Evolutionary conservation across 2,329 filamentous ascomycete species (phyloP), one percentile per base, ranked within the genome.

Genomic region (Colletotrichum plurivorum): DNA sequence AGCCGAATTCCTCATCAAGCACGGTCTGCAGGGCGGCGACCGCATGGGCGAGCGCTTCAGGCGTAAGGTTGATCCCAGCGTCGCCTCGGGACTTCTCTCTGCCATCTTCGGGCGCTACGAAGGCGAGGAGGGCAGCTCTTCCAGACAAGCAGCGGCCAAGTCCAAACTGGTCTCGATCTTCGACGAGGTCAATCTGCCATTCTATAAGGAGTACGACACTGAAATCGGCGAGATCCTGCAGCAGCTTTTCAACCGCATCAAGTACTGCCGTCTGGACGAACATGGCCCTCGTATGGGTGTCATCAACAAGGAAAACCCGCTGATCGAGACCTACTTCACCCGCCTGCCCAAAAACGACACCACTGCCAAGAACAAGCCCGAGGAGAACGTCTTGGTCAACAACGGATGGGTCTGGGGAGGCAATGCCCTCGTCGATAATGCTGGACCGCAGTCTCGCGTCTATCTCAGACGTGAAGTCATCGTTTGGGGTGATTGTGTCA

Each of bases 371-470:
- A 92, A 97, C 76, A 90, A 90, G 66, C 86, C 90, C 1, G 91
- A 92, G 66, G 92, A 94, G 51, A 86, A 97, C 53, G 93, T 94
- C 2, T 83, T 99, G 59, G 95, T 92, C 48, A 98, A 98, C 81
- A 99, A 99, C 77, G 96, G 96, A 51, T 99, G 96, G 96, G 95
- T 99, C 9, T 99, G 96, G 96, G 95, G 94, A 67, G 95, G 95
- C 6, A 97, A 98, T 81, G 95, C 96, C 1, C 88, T 98, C 80
- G 88, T 94, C 51, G 96, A 99, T 82, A 96, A 98, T 76, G 96
- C 96, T 36, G 97, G 97, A 0, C 92, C 94, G 0, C 86, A 93
- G 54, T 97, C 95, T 9, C 91, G 92, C 64, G 94, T 95, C n/a
- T 99, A 99, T 76, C 87, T 99, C n/a, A 90, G 94, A 60, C 90